A percentile compares a stretch with the other conserved stretches of the same genome.
phyloP scores from a whole-genome alignment of 352 stramenopile genomes.

The Peronospora destructor region DNA sequence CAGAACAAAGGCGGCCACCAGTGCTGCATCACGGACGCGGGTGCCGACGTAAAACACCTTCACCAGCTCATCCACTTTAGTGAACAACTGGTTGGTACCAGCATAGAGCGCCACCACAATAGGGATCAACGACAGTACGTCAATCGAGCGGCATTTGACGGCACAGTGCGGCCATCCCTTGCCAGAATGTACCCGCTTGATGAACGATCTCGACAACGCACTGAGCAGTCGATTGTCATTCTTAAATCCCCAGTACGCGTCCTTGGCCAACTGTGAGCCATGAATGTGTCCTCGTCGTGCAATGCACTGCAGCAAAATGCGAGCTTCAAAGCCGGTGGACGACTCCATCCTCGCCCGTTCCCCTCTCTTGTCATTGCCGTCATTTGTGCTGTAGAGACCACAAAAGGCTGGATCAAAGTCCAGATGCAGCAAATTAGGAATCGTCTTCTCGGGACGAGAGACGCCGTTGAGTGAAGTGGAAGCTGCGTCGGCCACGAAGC shows the following conservation, averaged over 20 bases:
- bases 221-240: constrained; percentile 69
- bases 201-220: constrained; percentile 59
- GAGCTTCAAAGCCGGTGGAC: constrained; percentile 71
- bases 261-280: constrained; percentile 64
- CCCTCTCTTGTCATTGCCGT: constrained; percentile 32
- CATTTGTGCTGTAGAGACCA: constrained; percentile 44
- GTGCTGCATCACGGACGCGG: constrained; percentile 56
- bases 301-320: constrained; percentile 67
- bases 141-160: constrained; percentile 74
- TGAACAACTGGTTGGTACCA: constrained; percentile 71
- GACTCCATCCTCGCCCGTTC: constrained; percentile 49
- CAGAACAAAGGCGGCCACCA: constrained; percentile 70
- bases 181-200: constrained; percentile 67
- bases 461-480: constrained; percentile 76
- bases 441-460: constrained; percentile 68
- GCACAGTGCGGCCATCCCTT: constrained; percentile 67
- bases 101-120: constrained; percentile 75
- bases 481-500: constrained; percentile 70
- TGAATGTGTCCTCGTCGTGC: constrained; percentile 63
- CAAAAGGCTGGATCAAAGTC: constrained; percentile 79
- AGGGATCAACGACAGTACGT: constrained; percentile 66
- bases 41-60: constrained; percentile 75
- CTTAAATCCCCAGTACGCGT: constrained; percentile 80
- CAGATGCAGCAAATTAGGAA: constrained; percentile 61
- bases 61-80: constrained; percentile 73